These are phyloP conservation scores for Stenocarpella maydis DNA, from an alignment of 2,329 filamentous ascomycete species.

Conservation along the genomic window DNA sequence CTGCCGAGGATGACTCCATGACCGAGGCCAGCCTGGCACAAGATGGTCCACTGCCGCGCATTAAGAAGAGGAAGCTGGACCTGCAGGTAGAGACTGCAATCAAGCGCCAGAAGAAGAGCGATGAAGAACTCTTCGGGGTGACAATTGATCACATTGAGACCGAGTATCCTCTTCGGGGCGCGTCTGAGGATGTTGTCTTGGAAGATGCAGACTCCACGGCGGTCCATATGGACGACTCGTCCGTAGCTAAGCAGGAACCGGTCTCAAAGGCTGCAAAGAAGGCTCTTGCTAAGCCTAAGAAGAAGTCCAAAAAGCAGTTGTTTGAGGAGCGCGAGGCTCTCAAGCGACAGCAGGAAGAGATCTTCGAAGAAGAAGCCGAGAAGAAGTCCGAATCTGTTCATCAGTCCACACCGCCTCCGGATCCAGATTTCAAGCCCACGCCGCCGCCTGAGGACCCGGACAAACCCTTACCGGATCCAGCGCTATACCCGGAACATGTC, in stretches of 20 bases:
- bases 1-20: conserved; percentile 70
- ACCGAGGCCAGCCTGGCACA: conserved; percentile 77
- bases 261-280: conserved; percentile 64
- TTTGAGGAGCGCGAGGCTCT: conserved; percentile 72
- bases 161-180: conserved; percentile 55
- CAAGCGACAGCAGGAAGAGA: conserved; percentile 62
- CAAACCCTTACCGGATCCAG: conserved; percentile 50
- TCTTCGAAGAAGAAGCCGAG: conserved; percentile 54
- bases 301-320: conserved; percentile 80
- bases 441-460: conserved; percentile 46
- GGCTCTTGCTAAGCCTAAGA: conserved; percentile 67
- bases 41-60: conserved; percentile 55
- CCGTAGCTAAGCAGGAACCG: conserved; percentile 56
- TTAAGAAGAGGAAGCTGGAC: conserved; percentile 78
- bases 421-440: conserved; percentile 44
- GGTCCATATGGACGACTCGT: conserved; percentile 54
- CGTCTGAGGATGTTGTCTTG: conserved; percentile 59
- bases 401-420: conserved; percentile 41
- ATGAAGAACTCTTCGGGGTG: conserved; percentile 79
- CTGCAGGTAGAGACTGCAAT: conserved; percentile 73
- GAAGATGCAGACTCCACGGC: conserved; percentile 56
- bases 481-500: conserved; percentile 58
- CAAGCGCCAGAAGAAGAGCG: conserved; percentile 81
- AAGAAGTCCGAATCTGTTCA: conserved; percentile 46
- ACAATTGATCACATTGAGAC: conserved; percentile 62